A percentile compares a stretch with the other conserved stretches of the same genome.
Conservation (phyloP, 2,329 filamentous ascomycete genomes). For the Trichoderma hamatum region DNA sequence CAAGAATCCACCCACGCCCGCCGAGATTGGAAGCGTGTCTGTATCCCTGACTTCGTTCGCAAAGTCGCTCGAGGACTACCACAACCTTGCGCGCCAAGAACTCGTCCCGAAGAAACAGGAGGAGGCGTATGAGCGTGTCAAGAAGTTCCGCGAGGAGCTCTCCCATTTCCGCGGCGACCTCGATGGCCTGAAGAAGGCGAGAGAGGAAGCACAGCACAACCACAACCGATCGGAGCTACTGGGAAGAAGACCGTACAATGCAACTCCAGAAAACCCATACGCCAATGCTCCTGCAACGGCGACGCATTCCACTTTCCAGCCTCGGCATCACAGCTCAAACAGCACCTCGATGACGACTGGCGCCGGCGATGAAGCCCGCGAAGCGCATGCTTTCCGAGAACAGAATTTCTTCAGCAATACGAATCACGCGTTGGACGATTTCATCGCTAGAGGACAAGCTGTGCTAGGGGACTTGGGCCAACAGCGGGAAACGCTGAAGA, state of each 20-base stretch:
- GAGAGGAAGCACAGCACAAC: conserved; percentile 71
- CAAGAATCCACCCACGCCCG: conserved; percentile 63
- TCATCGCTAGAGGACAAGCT: conserved; percentile 85
- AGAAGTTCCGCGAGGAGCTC: conserved; percentile 82
- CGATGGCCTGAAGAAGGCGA: conserved; percentile 73
- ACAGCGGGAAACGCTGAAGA: conserved; percentile 93
- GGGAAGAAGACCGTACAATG: conserved; percentile 76
- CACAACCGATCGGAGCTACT: conserved; percentile 78
- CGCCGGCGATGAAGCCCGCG: conserved; percentile 67
- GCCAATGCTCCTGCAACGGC: conserved; percentile 54
- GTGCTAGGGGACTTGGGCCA: conserved; percentile 86
- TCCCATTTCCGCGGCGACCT: conserved; percentile 78
- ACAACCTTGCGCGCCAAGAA: conserved; percentile 81
- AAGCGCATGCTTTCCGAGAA: conserved; percentile 84
- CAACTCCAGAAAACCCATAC: conserved; percentile 93
- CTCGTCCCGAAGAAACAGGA: conserved; percentile 88
- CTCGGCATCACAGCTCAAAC: conserved; percentile 46
- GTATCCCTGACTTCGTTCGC: conserved; percentile 78
- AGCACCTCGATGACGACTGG: conserved; percentile 43
- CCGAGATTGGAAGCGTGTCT: conserved; percentile 68
- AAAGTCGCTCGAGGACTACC: conserved; percentile 92
- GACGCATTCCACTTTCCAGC: conserved; percentile 44
- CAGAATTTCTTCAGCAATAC: conserved; percentile 84
- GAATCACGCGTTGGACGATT: conserved; percentile 87
- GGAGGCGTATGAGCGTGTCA: conserved; percentile 83